These are phyloP conservation scores for Suhomyces atakaporum DNA, from an alignment of 1,139 yeast species.

Conservation along the genomic window DNA sequence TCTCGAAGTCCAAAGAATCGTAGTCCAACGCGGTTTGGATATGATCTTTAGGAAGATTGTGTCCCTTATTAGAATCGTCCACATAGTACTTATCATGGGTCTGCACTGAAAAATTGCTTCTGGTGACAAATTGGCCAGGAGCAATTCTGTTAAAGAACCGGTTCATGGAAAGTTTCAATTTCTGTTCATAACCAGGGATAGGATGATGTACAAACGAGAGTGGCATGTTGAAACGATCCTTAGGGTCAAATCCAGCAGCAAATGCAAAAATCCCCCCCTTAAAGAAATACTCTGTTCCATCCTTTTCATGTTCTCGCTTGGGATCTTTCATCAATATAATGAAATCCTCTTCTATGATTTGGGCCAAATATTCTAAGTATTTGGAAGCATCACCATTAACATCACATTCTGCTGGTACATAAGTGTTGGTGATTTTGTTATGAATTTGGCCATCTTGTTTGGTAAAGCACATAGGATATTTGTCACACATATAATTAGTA, in stretches of 20 bases:
- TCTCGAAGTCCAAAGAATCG: constrained; percentile 53
- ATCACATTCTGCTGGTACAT: constrained; percentile 31
- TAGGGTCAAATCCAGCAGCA: constrained; percentile 77
- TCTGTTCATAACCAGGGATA: constrained; percentile 59
- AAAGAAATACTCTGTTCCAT: constrained; percentile 58
- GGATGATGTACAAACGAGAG: constrained; percentile 60
- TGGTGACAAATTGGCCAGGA: constrained; percentile 55
- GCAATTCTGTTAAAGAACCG: constrained; percentile 53
- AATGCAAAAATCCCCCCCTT: constrained; percentile 68
- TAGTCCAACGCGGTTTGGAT: constrained; percentile 37
- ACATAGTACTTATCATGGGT: constrained; percentile 53
- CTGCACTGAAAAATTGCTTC: constrained; percentile 66
- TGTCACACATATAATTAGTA: constrained; percentile 47
- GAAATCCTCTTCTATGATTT: constrained; percentile 68
- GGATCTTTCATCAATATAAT: constrained; percentile 58
- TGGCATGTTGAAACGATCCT: constrained; percentile 54
- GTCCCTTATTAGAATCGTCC: constrained; percentile 54
- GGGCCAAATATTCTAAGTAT: constrained; percentile 44
- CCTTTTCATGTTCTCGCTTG: constrained; percentile 34
- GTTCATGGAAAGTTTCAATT: constrained; percentile 62
- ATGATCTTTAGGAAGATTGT: constrained; percentile 31
- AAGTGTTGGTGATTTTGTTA: constrained; percentile 46
- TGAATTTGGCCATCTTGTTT: constrained; percentile 32
- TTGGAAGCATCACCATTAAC: constrained; percentile 25
- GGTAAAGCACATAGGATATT: constrained; percentile 62